These are phyloP conservation scores for Pseudogymnoascus sp. DNA, from an alignment of 2,329 filamentous ascomycete genomes.

Conservation along the genomic window DNA sequence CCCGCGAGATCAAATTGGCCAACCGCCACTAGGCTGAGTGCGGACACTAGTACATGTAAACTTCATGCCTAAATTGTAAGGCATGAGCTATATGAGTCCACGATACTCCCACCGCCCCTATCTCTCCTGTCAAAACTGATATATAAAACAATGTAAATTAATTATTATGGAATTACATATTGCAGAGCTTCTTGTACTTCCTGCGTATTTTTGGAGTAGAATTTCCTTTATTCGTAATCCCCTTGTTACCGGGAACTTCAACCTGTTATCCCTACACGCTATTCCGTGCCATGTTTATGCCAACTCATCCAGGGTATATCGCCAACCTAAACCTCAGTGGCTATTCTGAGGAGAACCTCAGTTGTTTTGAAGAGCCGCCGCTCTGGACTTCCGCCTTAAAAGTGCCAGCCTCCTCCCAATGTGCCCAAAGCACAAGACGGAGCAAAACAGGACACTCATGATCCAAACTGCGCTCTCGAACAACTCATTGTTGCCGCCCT, in stretches of 20 bases:
- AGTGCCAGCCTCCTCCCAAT: constrained; percentile 73
- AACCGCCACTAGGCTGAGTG: constrained; percentile 6
- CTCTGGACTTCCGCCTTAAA: constrained; percentile 27
- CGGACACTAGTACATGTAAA: not conserved
- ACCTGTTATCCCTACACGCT: not conserved
- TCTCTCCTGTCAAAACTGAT: not conserved
- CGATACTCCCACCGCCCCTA: not conserved
- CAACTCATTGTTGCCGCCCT: constrained; percentile 49
- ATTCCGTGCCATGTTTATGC: not conserved
- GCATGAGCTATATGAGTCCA: not conserved
- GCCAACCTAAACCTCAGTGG: not conserved
- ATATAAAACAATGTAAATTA: constrained; percentile 2
- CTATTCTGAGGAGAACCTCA: not conserved
- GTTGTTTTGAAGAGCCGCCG: not conserved
- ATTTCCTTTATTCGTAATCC: not conserved
- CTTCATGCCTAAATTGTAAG: not conserved
- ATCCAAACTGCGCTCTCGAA: constrained; percentile 80
- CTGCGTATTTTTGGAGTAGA: not conserved
- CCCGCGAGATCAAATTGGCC: constrained; percentile 7
- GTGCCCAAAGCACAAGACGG: constrained; percentile 91
- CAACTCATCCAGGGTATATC: constrained; percentile 7
- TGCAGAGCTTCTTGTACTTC: not conserved
- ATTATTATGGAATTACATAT: constrained; percentile 4
- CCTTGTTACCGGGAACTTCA: not conserved
- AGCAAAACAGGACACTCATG: constrained; percentile 88